Evolutionary conservation across 768 basidiomycete genomes (phyloP), one percentile per base, ranked within the genome.

Genomic region (Suillus plorans): DNA sequence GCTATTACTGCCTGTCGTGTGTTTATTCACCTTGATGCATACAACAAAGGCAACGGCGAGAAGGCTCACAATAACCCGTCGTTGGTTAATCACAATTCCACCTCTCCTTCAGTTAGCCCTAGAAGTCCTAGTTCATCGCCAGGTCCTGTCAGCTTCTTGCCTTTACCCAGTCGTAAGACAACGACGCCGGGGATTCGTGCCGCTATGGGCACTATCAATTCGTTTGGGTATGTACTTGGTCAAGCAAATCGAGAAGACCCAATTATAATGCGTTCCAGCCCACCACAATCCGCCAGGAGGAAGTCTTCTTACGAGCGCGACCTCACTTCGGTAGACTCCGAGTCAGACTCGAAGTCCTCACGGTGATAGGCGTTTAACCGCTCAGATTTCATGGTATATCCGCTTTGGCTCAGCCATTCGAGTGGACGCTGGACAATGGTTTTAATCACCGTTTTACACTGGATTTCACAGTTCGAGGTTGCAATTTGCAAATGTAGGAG

Each of bases 1-100:
- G 64, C 85, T 9, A 86, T 88, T 61, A 87, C 88, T 25, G 86
- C 89, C 36, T 88, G 88, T 72, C 84, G 89, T 52, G 84, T 87
- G 36, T 89, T 90, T 53, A 87, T 89, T 72, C 82, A 87, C 65
- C 78, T 91, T 28, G 81, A 85, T 44, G 86, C 88, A 61, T 87
- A 85, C 68, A 82, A 77, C 67, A 50, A 76, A 69, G 63, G 57
- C 57, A 28, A 28, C 18, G 10, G 42, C 25, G 37, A 44, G 8
- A 42, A 42, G 18, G 28, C 8, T 42, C 58, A 14, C 41, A 59
- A 59, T 20, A 59, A 70, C 60, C 59, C 31, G 41, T 13, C 28
- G 5, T 22, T 20, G 31, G 22, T 31, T 37, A 28, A 64, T 45
- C 61, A 62, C 25, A 25, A 62, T 49, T 22, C 37, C 31, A 37